Evolutionary conservation across 1,139 yeast species (phyloP).

Genomic region (Taphrina sp.): DNA sequence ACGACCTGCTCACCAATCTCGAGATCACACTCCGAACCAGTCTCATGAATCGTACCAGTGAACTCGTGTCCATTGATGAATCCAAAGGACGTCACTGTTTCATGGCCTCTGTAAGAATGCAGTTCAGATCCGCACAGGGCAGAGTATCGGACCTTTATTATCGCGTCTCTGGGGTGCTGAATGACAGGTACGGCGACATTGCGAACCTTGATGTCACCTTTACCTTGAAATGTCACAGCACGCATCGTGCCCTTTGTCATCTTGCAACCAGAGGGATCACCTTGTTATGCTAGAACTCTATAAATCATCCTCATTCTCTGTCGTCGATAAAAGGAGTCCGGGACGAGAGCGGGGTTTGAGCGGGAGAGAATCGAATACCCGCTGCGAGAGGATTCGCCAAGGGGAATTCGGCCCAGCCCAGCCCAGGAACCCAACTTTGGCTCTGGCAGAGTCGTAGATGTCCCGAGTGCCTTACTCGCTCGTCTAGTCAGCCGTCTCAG

Average conservation of each 20-base stretch:
- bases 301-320: too few species aligned
- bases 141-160: constrained; percentile 54
- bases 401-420: too few species aligned
- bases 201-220: constrained; percentile 50
- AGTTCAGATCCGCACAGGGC: constrained; percentile 46
- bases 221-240: constrained; percentile 59
- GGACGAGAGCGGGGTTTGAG: too few species aligned
- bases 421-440: too few species aligned
- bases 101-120: constrained; percentile 59
- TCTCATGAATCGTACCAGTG: constrained; percentile 52
- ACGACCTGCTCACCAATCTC: constrained; percentile 46
- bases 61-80: constrained; percentile 61
- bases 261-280: too few species aligned
- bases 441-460: too few species aligned
- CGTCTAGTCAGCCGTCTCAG: too few species aligned
- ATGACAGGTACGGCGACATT: constrained; percentile 51
- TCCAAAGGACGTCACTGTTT: constrained; percentile 40
- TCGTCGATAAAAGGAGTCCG: too few species aligned
- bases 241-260: constrained; percentile 48
- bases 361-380: too few species aligned
- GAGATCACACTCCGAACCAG: constrained; percentile 47
- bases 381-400: too few species aligned
- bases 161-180: constrained; percentile 50
- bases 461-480: too few species aligned
- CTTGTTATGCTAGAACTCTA: too few species aligned